These are phyloP conservation scores for Nicotiana benthamiana DNA, from an alignment of 257 asterid species.

Conservation along the genomic window DNA sequence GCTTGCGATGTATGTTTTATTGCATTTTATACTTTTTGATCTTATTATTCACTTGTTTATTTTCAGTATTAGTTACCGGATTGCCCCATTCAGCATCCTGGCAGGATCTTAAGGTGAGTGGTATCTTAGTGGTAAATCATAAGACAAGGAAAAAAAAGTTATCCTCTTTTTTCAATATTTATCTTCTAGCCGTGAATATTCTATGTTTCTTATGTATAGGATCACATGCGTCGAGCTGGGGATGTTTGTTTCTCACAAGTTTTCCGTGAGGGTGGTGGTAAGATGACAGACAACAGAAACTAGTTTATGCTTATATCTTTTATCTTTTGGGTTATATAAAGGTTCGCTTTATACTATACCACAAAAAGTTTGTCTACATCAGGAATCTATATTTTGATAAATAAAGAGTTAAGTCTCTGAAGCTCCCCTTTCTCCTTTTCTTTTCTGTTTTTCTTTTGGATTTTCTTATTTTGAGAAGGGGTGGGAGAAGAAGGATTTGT, in stretches of 20 bases:
- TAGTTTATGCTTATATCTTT: background rate
- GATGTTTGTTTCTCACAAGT: slow-evolving; percentile 99
- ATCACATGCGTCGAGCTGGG: slow-evolving; percentile 99
- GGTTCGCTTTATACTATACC: background rate
- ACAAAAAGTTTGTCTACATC: background rate
- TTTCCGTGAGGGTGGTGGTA: slow-evolving; percentile 92
- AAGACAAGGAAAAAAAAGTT: background rate
- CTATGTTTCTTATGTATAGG: slow-evolving; percentile 41
- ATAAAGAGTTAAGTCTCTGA: background rate
- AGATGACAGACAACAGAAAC: slow-evolving; percentile 11
- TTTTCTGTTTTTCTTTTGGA: background rate
- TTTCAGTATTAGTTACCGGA: slow-evolving; percentile 71
- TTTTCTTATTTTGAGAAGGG: background rate
- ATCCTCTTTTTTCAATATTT: background rate
- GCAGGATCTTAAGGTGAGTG: slow-evolving; percentile 93
- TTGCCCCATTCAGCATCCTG: slow-evolving; percentile 96
- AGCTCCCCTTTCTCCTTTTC: background rate
- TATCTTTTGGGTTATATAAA: background rate
- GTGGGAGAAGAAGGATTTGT: background rate
- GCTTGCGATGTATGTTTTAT: background rate
- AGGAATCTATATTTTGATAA: background rate
- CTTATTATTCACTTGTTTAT: slow-evolving; percentile 10
- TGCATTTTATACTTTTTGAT: background rate
- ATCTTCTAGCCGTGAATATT: background rate
- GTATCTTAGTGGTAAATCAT: background rate